Evolutionary conservation across 306 rosid species (phyloP).

Genomic region (Abrus pulchellus): DNA sequence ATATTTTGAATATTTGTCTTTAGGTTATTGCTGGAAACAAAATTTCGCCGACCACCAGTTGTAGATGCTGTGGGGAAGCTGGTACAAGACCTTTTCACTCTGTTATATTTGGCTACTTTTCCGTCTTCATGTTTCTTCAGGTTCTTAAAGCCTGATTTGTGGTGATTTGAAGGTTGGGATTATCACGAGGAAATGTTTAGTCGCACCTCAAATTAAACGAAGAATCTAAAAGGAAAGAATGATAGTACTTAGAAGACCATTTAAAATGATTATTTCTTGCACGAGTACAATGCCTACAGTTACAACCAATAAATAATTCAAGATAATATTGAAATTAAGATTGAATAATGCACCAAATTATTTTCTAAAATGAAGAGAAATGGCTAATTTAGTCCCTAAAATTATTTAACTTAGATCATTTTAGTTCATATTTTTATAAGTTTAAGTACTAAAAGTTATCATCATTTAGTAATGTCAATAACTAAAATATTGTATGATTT

Average conservation of each 20-base stretch:
- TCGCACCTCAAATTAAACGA: slow-evolving; percentile 75
- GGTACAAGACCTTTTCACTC: slow-evolving; percentile 58
- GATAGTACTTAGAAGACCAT: slow-evolving; percentile 13
- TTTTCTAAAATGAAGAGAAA: background rate
- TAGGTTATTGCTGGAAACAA: slow-evolving; percentile 76
- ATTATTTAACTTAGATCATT: background rate
- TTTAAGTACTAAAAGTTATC: too few relatives aligned
- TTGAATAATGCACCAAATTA: background rate
- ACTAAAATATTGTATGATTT: background rate
- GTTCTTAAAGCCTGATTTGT: slow-evolving; percentile 10
- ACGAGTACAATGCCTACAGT: background rate
- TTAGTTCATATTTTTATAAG: background rate
- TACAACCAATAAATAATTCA: background rate
- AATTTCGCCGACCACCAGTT: slow-evolving; percentile 84
- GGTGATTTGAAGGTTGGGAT: slow-evolving; percentile 67
- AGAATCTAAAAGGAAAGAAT: slow-evolving; percentile 51
- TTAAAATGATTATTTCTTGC: background rate
- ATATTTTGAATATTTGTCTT: background rate
- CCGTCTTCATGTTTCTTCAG: slow-evolving; percentile 23
- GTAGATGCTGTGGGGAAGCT: slow-evolving; percentile 79
- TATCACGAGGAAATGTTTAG: slow-evolving; percentile 86
- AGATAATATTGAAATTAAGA: background rate
- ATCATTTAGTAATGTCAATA: too few relatives aligned
- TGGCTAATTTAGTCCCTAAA: background rate
- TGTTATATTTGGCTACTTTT: slow-evolving; percentile 7